A percentile compares a stretch with the other conserved stretches of the same genome.
These are phyloP conservation scores for Solanum etuberosum DNA, from an alignment of 257 asterid species.

Conservation along the genomic window DNA sequence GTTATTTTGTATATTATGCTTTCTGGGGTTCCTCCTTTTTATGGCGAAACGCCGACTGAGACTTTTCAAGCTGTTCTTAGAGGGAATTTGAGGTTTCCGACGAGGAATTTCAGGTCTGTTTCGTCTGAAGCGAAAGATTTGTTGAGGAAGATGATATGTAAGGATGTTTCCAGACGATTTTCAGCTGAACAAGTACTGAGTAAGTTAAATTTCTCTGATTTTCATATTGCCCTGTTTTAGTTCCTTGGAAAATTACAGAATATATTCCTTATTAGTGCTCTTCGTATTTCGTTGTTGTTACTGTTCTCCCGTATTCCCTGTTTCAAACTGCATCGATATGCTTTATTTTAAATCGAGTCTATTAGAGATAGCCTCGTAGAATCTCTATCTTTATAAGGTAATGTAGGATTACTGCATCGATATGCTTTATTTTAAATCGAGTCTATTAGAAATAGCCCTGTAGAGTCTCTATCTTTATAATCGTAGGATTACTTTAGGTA, in stretches of 20 bases:
- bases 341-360: no score
- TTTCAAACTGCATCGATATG: no score
- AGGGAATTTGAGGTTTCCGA: conserved; percentile 21
- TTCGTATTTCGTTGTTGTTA: neutral
- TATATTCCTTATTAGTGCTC: neutral
- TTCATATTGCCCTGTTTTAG: neutral
- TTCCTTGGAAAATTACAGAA: neutral
- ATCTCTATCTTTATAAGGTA: no score
- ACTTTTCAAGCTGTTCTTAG: conserved; percentile 23
- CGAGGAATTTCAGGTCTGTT: conserved; percentile 9
- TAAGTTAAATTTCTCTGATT: conserved; percentile 1
- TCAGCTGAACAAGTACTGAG: conserved; percentile 29
- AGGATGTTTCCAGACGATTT: conserved; percentile 17
- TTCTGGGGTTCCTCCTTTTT: conserved; percentile 36
- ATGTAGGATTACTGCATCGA: no score
- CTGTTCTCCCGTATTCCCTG: neutral
- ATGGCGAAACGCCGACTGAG: conserved; percentile 13
- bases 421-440: no score
- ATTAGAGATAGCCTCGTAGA: no score
- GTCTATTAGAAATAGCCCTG: no score
- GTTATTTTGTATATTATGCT: conserved; percentile 24
- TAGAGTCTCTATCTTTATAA: no score
- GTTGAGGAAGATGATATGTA: conserved; percentile 28
- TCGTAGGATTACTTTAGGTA: no score
- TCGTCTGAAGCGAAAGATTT: conserved; percentile 26